Evolutionary conservation across 2,329 filamentous ascomycete species (phyloP), one percentile per base, ranked within the genome.

Genomic region (Aspergillus puulaauensis): DNA sequence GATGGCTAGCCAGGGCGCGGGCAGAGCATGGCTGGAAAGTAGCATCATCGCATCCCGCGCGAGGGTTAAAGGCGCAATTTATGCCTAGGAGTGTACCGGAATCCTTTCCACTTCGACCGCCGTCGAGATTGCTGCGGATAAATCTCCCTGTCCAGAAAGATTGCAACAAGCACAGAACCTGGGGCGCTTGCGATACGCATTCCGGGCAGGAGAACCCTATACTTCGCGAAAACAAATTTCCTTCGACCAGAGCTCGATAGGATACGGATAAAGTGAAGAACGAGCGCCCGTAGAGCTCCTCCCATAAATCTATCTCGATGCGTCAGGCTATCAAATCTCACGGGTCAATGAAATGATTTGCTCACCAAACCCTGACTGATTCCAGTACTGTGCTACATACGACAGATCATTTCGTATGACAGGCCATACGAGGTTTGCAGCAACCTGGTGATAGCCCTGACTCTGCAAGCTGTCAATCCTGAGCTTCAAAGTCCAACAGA

Each of bases 11-110:
- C 31, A 95, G 80, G 2, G 87, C 86, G 44, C 72, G 71, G 60
- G 85, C 79, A 27, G 86, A 90, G 77, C 89, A 93, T 9, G 90
- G 90, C 74, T 93, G 90, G 78, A 93, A 93, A 3, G 89, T 91
- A 4, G 61, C 57, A 45, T 74, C 71, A 54, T 73, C 70, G 51
- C 72, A 75, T 6, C 47, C 64, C 5, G 71, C 69, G 27, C 69
- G 61, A 2, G 73, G 70, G 37, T 74, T 71, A 39, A 75, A 75
- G 3, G 66, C 67, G 53, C 81, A 76, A 44, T 82, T 80, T n/a
- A 71, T 75, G 0, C 75, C 74, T 14, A 83, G 67, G 12, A 93
- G 76, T 1, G 86, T 86, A 74, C 91, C 92, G 53, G 84, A 83
- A 66, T 93, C 90, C 60, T 87, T 88, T 31, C 87, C 90, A 31